phyloP scores from a whole-genome alignment of 345 rosid species.

The Populus nigra region DNA sequence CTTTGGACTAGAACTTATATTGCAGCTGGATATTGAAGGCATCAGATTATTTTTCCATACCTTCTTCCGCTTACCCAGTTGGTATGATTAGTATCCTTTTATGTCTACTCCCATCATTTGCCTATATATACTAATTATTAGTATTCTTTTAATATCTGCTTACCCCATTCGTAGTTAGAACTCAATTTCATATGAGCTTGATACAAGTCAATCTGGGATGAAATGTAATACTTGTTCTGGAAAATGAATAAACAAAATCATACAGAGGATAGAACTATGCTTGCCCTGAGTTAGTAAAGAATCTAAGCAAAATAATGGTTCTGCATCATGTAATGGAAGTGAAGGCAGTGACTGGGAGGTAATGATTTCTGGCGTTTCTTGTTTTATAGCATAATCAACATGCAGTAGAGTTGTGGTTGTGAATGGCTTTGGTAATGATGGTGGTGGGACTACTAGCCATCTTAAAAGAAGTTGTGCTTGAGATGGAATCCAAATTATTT shows the following conservation, averaged over 20 bases:
- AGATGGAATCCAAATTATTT: neutral
- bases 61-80: constrained; percentile 82
- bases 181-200: neutral
- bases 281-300: neutral
- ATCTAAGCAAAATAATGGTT: neutral
- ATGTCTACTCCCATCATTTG: neutral
- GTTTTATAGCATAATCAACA: neutral
- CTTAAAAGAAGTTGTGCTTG: neutral
- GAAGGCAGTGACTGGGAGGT: neutral
- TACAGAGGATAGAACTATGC: neutral
- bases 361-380: neutral
- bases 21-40: constrained; percentile 79
- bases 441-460: neutral
- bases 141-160: neutral
- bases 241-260: neutral
- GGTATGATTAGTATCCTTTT: constrained; percentile 43
- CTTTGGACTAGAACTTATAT: constrained; percentile 83
- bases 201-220: neutral
- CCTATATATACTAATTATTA: neutral
- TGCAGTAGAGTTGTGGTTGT: neutral
- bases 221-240: neutral
- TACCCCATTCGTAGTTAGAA: neutral
- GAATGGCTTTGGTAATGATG: neutral
- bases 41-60: constrained; percentile 72
- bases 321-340: neutral